Conservation (phyloP, 805 yeast genomes). For the Blastobotrys attinorum region DNA sequence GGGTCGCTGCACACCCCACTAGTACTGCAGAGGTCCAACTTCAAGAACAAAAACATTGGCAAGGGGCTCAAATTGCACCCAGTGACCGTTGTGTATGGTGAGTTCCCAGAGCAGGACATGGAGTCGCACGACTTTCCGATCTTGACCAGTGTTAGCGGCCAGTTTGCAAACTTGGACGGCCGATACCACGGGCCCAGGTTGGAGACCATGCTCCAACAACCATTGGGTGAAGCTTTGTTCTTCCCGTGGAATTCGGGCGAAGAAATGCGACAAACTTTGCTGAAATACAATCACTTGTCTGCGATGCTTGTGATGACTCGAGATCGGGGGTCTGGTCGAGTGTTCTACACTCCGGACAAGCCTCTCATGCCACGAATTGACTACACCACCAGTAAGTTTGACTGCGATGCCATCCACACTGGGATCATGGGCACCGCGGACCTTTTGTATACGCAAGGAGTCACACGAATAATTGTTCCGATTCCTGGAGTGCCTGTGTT, state of each 20-base stretch:
- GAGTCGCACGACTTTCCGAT: slow-evolving; percentile 38
- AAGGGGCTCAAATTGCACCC: slow-evolving; percentile 46
- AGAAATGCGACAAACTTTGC: slow-evolving; percentile 27
- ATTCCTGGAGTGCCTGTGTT: slow-evolving; percentile 33
- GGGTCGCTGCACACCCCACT: slow-evolving; percentile 46
- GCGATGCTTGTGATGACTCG: slow-evolving; percentile 40
- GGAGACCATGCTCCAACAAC: slow-evolving; percentile 43
- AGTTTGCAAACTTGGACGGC: slow-evolving; percentile 45
- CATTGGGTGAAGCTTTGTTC: slow-evolving; percentile 32
- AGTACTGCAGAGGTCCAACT: slow-evolving; percentile 40
- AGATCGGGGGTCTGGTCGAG: slow-evolving; percentile 37
- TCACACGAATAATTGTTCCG: slow-evolving; percentile 35
- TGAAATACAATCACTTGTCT: slow-evolving; percentile 33
- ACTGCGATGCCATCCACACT: slow-evolving; percentile 33
- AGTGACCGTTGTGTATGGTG: slow-evolving; percentile 34
- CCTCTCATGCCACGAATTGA: slow-evolving; percentile 33
- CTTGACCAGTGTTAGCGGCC: slow-evolving; percentile 41
- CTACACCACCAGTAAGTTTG: slow-evolving; percentile 36
- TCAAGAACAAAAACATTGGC: slow-evolving; percentile 45
- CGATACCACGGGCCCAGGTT: slow-evolving; percentile 45
- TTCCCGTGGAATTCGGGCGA: slow-evolving; percentile 38
- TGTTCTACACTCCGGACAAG: slow-evolving; percentile 28
- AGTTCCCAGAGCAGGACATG: slow-evolving; percentile 32
- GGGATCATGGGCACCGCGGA: slow-evolving; percentile 37
- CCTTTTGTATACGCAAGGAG: slow-evolving; percentile 42